Conservation (phyloP, 805 yeast species). For the Candida multigemmis region DNA sequence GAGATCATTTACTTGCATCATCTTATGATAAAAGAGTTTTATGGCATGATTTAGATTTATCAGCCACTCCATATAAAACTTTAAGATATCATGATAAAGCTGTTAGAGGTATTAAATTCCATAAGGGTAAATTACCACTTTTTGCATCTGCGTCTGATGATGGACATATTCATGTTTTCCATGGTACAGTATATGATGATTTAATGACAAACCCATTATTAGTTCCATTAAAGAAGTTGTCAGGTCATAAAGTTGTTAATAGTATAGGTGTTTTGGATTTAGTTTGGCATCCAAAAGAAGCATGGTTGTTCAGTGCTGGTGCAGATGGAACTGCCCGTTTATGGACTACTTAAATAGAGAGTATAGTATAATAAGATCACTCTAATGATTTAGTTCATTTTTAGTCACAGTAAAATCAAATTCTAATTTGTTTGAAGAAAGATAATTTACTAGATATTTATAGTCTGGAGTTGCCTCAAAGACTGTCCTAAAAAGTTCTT, state of each 20-base stretch:
- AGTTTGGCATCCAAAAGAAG: conserved; percentile 96
- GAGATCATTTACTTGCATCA: conserved; percentile 87
- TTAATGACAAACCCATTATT: conserved; percentile 90
- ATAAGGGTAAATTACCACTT: conserved; percentile 75
- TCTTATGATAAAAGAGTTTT: conserved; percentile 91
- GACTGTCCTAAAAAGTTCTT: conserved; percentile 9
- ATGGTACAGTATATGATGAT: conserved; percentile 93
- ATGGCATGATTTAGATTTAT: conserved; percentile 94
- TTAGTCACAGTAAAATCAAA: no score
- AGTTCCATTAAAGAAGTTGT: conserved; percentile 90
- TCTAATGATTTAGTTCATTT: no score
- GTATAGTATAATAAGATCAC: conserved; percentile 10
- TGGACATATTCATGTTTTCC: conserved; percentile 89
- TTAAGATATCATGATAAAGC: conserved; percentile 93
- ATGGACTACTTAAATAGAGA: conserved; percentile 75
- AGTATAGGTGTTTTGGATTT: conserved; percentile 82
- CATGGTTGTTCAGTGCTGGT: conserved; percentile 96
- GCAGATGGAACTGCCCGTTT: conserved; percentile 93
- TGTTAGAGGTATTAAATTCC: conserved; percentile 81
- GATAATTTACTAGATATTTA: no score
- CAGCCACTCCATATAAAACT: conserved; percentile 88
- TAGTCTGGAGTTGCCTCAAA: no score
- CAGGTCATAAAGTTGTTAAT: conserved; percentile 76
- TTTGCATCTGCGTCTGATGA: conserved; percentile 95
- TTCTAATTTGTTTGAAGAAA: no score